phyloP scores from a whole-genome alignment of 768 basidiomycete genomes.

The Lactifluus rugatus region DNA sequence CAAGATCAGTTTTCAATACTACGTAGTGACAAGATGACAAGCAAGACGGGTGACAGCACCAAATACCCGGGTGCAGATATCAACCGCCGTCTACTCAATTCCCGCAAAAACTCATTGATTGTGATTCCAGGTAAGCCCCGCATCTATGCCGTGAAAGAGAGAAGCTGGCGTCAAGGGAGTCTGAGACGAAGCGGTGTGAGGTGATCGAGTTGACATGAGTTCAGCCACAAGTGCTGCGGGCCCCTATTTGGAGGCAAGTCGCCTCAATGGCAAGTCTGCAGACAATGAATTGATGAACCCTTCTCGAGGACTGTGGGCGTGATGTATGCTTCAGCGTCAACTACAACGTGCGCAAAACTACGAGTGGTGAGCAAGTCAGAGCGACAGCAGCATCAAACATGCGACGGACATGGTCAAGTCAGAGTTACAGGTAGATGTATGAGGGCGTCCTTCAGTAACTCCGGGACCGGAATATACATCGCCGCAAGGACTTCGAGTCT shows the following conservation, averaged over 20 bases:
- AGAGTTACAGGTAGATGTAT: slow-evolving; percentile 88
- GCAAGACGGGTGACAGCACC: not conserved
- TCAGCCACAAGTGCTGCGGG: not conserved
- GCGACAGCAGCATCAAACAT: not conserved
- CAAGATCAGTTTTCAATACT: too few species aligned
- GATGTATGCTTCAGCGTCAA: slow-evolving; percentile 79
- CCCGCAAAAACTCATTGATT: not conserved
- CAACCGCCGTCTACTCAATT: not conserved
- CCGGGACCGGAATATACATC: slow-evolving; percentile 84
- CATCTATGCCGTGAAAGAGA: not conserved
- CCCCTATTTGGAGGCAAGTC: too few species aligned
- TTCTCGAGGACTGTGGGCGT: slow-evolving; percentile 74
- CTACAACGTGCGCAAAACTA: slow-evolving; percentile 88
- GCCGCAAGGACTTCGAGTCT: slow-evolving; percentile 37
- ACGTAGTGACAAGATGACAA: too few species aligned
- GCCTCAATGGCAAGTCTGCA: not conserved
- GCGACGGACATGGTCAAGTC: slow-evolving; percentile 40
- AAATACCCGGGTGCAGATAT: too few species aligned
- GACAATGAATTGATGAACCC: slow-evolving; percentile 35
- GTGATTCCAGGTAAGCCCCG: not conserved
- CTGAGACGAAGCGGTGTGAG: not conserved
- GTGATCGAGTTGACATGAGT: not conserved
- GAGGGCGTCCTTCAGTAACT: slow-evolving; percentile 69
- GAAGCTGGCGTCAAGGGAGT: not conserved
- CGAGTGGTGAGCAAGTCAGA: not conserved